A percentile compares a stretch with the other conserved stretches of the same genome.
These are phyloP conservation scores for Isabelozyma heimii DNA, from an alignment of 805 yeast species.

Conservation along the genomic window DNA sequence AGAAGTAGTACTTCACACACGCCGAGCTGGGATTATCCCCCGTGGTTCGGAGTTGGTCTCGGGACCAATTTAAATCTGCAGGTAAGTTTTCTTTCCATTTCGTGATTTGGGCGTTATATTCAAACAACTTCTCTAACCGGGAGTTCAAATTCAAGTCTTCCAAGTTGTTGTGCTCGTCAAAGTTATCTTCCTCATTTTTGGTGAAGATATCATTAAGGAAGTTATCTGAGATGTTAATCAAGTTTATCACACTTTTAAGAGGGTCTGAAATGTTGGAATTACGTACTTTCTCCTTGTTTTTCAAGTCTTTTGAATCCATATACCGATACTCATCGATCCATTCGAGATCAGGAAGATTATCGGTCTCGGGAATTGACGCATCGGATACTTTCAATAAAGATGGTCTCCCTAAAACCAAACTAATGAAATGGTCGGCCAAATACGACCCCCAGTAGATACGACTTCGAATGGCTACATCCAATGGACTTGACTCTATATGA, in stretches of 20 bases:
- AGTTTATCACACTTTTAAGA: constrained; percentile 37
- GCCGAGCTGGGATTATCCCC: constrained; percentile 55
- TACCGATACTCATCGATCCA: constrained; percentile 61
- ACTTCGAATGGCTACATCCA: constrained; percentile 55
- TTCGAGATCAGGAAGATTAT: constrained; percentile 57
- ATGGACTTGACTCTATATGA: constrained; percentile 38
- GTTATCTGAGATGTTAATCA: constrained; percentile 44
- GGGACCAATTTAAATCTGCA: constrained; percentile 48
- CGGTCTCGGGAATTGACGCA: constrained; percentile 59
- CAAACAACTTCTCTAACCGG: constrained; percentile 33
- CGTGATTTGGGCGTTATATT: constrained; percentile 49
- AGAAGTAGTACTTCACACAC: constrained; percentile 55
- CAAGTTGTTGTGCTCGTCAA: constrained; percentile 14
- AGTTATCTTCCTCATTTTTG: constrained; percentile 27
- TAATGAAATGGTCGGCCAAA: constrained; percentile 61
- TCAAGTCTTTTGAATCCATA: constrained; percentile 16
- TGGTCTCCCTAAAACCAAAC: constrained; percentile 58
- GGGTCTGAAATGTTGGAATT: constrained; percentile 42
- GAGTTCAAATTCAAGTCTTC: constrained; percentile 45
- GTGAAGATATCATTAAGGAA: constrained; percentile 45
- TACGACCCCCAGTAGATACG: constrained; percentile 68
- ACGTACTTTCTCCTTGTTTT: constrained; percentile 6
- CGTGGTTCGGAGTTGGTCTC: constrained; percentile 31
- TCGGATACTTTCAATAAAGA: constrained; percentile 53
- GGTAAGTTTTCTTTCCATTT: constrained; percentile 54